These are phyloP conservation scores for Talaromyces sp. DNA, from an alignment of 2,329 filamentous ascomycete genomes.

Conservation along the genomic window DNA sequence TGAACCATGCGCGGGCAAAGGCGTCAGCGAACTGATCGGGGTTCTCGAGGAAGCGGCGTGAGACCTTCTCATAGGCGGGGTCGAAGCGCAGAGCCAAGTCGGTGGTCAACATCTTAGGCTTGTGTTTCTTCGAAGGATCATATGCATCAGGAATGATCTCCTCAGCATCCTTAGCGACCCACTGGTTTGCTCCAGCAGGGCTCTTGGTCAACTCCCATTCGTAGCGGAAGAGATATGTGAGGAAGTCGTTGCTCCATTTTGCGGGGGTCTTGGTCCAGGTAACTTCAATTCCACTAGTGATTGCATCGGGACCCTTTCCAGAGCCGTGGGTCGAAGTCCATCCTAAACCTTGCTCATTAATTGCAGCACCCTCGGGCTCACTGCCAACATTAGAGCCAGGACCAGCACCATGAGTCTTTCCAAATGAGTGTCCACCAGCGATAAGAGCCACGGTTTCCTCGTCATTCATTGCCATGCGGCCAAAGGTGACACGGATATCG, in stretches of 20 bases:
- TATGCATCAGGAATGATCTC: slow-evolving; percentile 66
- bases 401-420: slow-evolving; percentile 74
- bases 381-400: slow-evolving; percentile 58
- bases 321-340: slow-evolving; percentile 62
- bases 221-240: slow-evolving; percentile 72
- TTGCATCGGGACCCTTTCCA: slow-evolving; percentile 67
- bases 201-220: slow-evolving; percentile 74
- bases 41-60: slow-evolving; percentile 63
- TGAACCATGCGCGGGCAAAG: slow-evolving; percentile 75
- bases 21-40: slow-evolving; percentile 64
- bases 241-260: slow-evolving; percentile 70
- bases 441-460: slow-evolving; percentile 77
- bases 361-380: slow-evolving; percentile 60
- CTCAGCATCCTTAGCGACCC: slow-evolving; percentile 65
- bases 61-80: slow-evolving; percentile 69
- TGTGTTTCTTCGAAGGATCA: slow-evolving; percentile 65
- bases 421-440: slow-evolving; percentile 71
- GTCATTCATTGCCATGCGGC: slow-evolving; percentile 78
- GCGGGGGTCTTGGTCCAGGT: slow-evolving; percentile 72
- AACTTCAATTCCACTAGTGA: slow-evolving; percentile 73
- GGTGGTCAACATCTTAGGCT: slow-evolving; percentile 70
- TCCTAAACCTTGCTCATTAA: slow-evolving; percentile 66
- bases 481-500: slow-evolving; percentile 71
- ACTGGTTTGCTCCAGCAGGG: slow-evolving; percentile 72
- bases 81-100: slow-evolving; percentile 70